phyloP scores from a whole-genome alignment of 768 basidiomycete genomes.

The Neoboletus subvelutipes region DNA sequence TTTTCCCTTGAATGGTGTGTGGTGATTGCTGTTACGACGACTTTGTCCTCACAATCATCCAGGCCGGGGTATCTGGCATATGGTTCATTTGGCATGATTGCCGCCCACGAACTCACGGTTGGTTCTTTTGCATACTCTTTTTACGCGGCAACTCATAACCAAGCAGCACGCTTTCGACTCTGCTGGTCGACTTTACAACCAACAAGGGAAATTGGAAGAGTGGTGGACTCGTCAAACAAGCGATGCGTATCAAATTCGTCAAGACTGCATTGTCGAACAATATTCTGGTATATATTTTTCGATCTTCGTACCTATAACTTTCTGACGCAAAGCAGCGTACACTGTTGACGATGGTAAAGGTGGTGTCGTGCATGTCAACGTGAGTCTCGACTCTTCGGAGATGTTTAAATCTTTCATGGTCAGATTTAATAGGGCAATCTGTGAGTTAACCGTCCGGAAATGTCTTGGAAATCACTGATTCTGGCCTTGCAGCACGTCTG shows the following conservation, averaged over 20 bases:
- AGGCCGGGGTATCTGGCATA: conserved; percentile 91
- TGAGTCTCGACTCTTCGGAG: conserved; percentile 33
- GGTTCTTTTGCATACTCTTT: conserved; percentile 17
- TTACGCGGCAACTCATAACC: not conserved
- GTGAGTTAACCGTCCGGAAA: conserved; percentile 39
- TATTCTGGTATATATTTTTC: conserved; percentile 71
- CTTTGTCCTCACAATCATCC: conserved; percentile 12
- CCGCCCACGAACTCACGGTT: conserved; percentile 89
- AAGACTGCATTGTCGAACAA: conserved; percentile 89
- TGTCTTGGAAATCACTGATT: conserved; percentile 7
- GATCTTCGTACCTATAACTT: not conserved
- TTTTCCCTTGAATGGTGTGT: conserved; percentile 75
- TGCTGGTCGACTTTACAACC: conserved; percentile 86
- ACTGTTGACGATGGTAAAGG: conserved; percentile 85
- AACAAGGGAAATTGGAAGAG: conserved; percentile 79
- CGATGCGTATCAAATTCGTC: conserved; percentile 75
- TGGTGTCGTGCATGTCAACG: conserved; percentile 81
- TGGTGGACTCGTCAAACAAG: conserved; percentile 95
- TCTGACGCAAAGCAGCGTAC: conserved; percentile 50
- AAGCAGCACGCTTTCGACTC: conserved; percentile 86
- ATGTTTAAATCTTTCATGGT: not conserved
- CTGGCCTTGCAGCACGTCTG: conserved; percentile 62
- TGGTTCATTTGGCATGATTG: conserved; percentile 90
- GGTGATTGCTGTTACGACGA: not conserved
- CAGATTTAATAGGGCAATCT: conserved; percentile 59